phyloP scores from a whole-genome alignment of 768 basidiomycete species.

The Panaeolus cyanescens region DNA sequence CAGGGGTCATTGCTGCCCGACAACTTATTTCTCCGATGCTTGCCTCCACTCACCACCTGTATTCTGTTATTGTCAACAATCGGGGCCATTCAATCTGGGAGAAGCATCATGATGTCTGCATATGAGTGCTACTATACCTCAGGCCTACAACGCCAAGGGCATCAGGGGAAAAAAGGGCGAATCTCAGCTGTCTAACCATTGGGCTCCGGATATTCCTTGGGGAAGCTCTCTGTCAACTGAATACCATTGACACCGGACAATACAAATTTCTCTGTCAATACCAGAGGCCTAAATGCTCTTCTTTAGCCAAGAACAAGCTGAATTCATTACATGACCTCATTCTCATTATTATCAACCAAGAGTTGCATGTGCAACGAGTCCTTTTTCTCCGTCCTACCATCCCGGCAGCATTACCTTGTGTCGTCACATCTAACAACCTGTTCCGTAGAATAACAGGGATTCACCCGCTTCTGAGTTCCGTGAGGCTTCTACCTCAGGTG shows the following conservation, averaged over 20 bases:
- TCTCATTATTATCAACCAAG: neutral
- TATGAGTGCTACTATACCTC: neutral
- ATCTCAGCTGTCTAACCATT: neutral
- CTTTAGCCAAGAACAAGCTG: neutral
- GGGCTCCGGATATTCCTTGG: neutral
- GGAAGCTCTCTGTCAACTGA: neutral
- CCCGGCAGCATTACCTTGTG: neutral
- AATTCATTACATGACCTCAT: neutral
- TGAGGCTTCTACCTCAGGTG: neutral
- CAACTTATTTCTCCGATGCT: no score
- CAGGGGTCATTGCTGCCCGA: no score
- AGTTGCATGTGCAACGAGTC: neutral
- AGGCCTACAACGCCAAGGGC: neutral
- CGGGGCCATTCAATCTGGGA: no score
- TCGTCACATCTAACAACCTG: neutral
- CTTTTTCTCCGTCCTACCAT: neutral
- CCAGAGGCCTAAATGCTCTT: neutral
- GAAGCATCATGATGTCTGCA: no score
- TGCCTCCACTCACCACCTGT: no score
- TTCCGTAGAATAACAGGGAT: conserved; percentile 1
- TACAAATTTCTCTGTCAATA: neutral
- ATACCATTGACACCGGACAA: neutral
- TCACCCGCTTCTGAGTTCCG: neutral
- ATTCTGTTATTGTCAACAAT: no score
- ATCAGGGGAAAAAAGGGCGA: neutral